A percentile compares a stretch with the other conserved stretches of the same genome.
These are phyloP conservation scores for Auriscalpium vulgare DNA, from an alignment of 768 basidiomycete genomes.

Conservation along the genomic window DNA sequence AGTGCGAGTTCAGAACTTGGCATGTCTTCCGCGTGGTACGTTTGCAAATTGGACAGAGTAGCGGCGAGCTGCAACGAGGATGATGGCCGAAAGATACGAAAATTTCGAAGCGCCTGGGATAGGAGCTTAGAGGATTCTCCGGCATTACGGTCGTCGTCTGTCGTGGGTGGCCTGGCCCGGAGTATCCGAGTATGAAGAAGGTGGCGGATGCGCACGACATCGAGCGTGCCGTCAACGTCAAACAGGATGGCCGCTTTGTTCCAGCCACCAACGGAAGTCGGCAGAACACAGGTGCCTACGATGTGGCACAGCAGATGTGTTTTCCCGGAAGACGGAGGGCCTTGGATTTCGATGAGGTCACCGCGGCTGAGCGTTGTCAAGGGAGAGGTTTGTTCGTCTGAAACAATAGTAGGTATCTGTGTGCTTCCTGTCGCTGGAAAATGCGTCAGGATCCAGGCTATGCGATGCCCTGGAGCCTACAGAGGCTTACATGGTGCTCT, in stretches of 20 bases:
- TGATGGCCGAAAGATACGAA: constrained; percentile 65
- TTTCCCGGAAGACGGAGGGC: constrained; percentile 68
- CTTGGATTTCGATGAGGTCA: constrained; percentile 72
- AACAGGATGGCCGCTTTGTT: constrained; percentile 57
- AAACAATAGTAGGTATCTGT: constrained; percentile 20
- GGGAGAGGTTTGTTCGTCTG: constrained; percentile 7
- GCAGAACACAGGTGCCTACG: constrained; percentile 50
- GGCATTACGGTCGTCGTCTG: neutral
- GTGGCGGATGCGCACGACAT: constrained; percentile 42
- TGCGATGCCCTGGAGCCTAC: no score
- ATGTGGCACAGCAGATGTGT: constrained; percentile 69
- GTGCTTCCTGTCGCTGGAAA: neutral
- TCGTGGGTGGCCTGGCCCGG: constrained; percentile 15
- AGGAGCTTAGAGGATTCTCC: constrained; percentile 21
- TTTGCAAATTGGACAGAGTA: constrained; percentile 50
- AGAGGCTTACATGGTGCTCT: constrained; percentile 4
- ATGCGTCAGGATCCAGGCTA: no score
- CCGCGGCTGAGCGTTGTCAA: constrained; percentile 36
- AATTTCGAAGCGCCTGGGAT: constrained; percentile 34
- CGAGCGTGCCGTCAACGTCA: constrained; percentile 65
- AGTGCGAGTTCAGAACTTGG: constrained; percentile 51
- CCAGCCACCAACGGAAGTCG: constrained; percentile 44
- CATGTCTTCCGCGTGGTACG: constrained; percentile 41
- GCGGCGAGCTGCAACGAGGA: constrained; percentile 64
- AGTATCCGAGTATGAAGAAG: constrained; percentile 44